Base-by-base conservation (phyloP, 441 rosid genomes). In the Gossypium trilobum region DNA sequence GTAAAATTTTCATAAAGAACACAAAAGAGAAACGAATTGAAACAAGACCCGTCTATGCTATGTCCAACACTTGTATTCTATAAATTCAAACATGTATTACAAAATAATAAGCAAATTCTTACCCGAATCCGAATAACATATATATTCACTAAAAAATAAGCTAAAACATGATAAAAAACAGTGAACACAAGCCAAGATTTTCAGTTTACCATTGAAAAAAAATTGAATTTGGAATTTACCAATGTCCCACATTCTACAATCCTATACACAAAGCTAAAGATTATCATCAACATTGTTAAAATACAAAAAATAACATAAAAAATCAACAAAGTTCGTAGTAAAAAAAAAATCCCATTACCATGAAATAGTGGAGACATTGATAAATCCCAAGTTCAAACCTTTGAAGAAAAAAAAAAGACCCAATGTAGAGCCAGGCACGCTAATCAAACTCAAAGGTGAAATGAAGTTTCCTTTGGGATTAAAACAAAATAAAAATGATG, bases 391-490 rank as follows among this genome's bases (percentile, higher is more conserved):
- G 23, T 44, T 42, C 73, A 50, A 10, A 76, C 46, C 46, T 58
- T 33, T 65, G 73, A 58, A 20, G 52, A 63, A 10, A 59, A 16
- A 10, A 29, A 33, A 65, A 68, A n/a, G n/a, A 64, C 23, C 22
- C 13, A 16, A 64, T 56, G 25, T 16, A 65, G 51, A 77, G 70
- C 64, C 25, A 7, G 17, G 76, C 70, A 77, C 76, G 79, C 73
- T 1, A 72, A 9, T 67, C 55, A 66, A 4, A 7, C 22, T 20
- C 59, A 55, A 55, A 8, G 62, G 36, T 16, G 31, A 20, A 56
- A 56, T 56, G 61, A 52, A 61, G 48, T 58, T 13, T 60, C 29
- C 13, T 55, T 54, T 17, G 52, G 7, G 4, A 11, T 20, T n/a
- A 23, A 50, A 31, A 13, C 4, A 17, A 39, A 17, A 63, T 5